Conservation (phyloP, 208 protist species). For the Vickermania spadyakhi region DNA sequence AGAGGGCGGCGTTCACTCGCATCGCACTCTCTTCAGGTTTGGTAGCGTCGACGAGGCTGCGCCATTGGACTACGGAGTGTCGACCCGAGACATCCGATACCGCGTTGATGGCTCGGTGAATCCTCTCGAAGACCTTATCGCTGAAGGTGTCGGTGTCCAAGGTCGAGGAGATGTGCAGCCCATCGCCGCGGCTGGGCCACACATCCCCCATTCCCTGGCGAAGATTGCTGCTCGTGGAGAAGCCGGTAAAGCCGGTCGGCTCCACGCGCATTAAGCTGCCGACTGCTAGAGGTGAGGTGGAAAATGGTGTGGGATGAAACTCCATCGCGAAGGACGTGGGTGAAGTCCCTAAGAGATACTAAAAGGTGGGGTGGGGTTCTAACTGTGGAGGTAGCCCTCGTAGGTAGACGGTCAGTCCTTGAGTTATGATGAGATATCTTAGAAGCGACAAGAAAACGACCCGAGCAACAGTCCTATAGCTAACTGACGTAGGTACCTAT, state of each 20-base stretch:
- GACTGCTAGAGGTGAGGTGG: background rate
- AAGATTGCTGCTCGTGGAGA: conserved; percentile 7
- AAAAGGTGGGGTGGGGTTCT: no score
- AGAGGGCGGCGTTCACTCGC: conserved; percentile 10
- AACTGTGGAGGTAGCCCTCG: no score
- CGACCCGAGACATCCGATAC: conserved; percentile 21
- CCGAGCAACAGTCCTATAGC: no score
- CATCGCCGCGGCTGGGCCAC: conserved; percentile 1
- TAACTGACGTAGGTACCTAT: no score
- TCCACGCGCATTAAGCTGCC: background rate
- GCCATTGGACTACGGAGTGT: conserved; percentile 20
- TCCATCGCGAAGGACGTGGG: no score
- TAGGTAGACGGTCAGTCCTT: no score
- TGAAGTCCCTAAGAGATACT: no score
- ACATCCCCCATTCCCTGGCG: background rate
- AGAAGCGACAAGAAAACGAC: no score
- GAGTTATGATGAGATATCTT: no score
- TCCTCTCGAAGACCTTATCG: conserved; percentile 19
- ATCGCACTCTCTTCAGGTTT: conserved; percentile 18
- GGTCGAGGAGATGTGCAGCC: conserved; percentile 12
- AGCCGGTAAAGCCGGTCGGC: background rate
- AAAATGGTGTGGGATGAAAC: background rate
- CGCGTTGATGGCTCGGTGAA: conserved; percentile 14
- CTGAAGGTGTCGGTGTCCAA: conserved; percentile 10
- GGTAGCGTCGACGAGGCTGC: conserved; percentile 16